These are phyloP conservation scores for Climacium dendroides DNA, from an alignment of 225 moss, liverwort and hornwort genomes.

Conservation along the genomic window DNA sequence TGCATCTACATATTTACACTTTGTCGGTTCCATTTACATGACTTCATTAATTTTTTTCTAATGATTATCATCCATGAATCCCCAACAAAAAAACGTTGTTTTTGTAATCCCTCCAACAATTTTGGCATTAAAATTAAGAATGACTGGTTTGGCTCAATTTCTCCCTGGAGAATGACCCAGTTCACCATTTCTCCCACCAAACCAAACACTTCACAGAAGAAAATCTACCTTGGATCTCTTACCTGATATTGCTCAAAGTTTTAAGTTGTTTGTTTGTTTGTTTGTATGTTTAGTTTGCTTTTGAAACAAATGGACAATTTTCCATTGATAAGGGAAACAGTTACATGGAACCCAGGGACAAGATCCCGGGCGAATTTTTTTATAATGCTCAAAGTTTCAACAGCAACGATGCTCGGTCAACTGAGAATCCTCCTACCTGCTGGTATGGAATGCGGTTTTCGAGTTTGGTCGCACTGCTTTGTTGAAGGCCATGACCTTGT, in stretches of 20 bases:
- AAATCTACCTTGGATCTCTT: not conserved
- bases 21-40: not conserved
- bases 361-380: no score
- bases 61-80: not conserved
- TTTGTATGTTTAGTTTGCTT: no score
- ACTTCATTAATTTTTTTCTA: not conserved
- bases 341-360: no score
- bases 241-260: not conserved
- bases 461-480: fast-evolving
- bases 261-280: no score
- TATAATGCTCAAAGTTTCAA: not conserved
- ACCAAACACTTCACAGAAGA: no score
- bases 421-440: no score
- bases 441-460: not conserved
- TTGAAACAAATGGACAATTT: no score
- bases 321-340: no score
- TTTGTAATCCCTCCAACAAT: not conserved
- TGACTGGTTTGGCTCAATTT: not conserved
- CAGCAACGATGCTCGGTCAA: not conserved
- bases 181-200: not conserved
- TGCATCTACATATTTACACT: not conserved
- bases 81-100: fast-evolving
- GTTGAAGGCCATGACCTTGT: not conserved
- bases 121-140: not conserved
- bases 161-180: fast-evolving